Conservation (phyloP, 2,329 filamentous ascomycete species). For the Taxawa tesnikishii region DNA sequence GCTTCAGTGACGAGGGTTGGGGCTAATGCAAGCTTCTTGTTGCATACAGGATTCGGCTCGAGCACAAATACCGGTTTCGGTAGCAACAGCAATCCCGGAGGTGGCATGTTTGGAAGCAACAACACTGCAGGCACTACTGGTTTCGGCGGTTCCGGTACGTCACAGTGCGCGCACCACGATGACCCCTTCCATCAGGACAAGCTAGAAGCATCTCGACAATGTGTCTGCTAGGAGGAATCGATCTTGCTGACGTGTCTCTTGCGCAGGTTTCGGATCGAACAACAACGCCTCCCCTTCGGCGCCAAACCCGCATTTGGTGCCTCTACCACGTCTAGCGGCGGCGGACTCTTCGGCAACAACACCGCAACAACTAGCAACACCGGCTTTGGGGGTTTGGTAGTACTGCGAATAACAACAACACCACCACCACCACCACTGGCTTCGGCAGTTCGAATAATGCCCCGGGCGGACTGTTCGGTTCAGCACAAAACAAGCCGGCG, state of each 20-base stretch:
- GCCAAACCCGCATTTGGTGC: conserved; percentile 15
- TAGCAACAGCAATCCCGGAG: conserved; percentile 14
- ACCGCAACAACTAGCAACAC: conserved; percentile 22
- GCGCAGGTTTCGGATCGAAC: conserved; percentile 11
- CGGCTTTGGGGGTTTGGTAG: conserved; percentile 24
- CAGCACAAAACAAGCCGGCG: conserved; percentile 31
- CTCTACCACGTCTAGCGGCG: conserved; percentile 15
- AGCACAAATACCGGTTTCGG: conserved; percentile 11
- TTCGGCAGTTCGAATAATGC: conserved; percentile 13
- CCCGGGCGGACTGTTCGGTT: conserved; percentile 16
- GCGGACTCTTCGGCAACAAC: conserved; percentile 14
- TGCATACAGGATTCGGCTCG: conserved; percentile 10
- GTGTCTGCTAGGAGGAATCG: neutral
- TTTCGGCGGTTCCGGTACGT: conserved; percentile 9
- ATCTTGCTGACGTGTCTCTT: conserved; percentile 1
- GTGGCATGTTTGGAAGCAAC: conserved; percentile 20
- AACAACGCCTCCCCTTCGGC: conserved; percentile 9
- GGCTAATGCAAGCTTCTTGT: conserved; percentile 2
- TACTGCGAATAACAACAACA: conserved; percentile 9
- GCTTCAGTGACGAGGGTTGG: neutral
- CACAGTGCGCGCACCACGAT: neutral
- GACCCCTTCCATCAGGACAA: neutral
- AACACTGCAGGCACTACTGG: conserved; percentile 21
- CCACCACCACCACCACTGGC: conserved; percentile 9
- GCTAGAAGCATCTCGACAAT: neutral